Conservation (phyloP, 2,329 filamentous ascomycete genomes). For the Thelonectria rubi region DNA sequence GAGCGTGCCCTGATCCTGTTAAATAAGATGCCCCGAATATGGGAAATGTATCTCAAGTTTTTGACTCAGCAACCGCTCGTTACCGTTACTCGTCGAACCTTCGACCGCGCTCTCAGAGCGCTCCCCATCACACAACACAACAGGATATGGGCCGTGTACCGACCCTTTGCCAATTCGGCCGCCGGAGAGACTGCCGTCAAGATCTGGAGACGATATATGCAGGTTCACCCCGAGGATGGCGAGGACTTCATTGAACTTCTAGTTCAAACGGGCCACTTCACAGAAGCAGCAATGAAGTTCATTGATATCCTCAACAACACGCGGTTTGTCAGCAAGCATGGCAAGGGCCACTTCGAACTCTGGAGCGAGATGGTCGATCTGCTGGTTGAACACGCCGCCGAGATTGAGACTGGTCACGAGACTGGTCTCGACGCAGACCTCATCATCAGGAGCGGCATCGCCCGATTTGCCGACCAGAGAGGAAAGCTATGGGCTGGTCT, state of each 20-base stretch:
- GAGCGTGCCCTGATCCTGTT: constrained; percentile 91
- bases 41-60: constrained; percentile 97
- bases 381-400: constrained; percentile 87
- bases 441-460: constrained; percentile 91
- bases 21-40: constrained; percentile 98
- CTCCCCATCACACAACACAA: constrained; percentile 95
- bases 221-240: constrained; percentile 92
- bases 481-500: constrained; percentile 95
- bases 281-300: constrained; percentile 89
- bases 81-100: constrained; percentile 84
- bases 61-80: constrained; percentile 91
- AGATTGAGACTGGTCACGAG: constrained; percentile 83
- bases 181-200: constrained; percentile 90
- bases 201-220: constrained; percentile 96
- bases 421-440: constrained; percentile 88
- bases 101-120: constrained; percentile 90
- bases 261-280: constrained; percentile 82
- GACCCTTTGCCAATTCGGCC: constrained; percentile 89
- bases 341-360: constrained; percentile 93
- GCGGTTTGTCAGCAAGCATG: constrained; percentile 89
- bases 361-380: constrained; percentile 98
- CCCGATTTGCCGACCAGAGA: constrained; percentile 89
- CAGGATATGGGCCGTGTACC: constrained; percentile 92
- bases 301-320: constrained; percentile 92
- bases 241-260: constrained; percentile 96